Evolutionary conservation across 306 rosid genomes (phyloP).

Genomic region (Acmispon strigosus): DNA sequence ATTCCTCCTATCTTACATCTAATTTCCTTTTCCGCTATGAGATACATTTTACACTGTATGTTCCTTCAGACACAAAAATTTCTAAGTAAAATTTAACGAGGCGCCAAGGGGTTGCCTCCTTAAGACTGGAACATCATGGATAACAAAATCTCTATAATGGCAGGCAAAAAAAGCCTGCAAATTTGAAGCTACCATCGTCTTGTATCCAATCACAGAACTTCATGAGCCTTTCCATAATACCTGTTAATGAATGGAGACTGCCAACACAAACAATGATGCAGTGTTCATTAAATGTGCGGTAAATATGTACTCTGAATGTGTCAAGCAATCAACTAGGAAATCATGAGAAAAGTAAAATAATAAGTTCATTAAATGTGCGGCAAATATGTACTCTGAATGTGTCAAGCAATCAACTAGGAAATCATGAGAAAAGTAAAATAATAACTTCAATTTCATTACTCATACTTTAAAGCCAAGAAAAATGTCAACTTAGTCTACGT

Average conservation of each 20-base stretch:
- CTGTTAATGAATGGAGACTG: slow-evolving; percentile 74
- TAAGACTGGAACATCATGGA: neutral
- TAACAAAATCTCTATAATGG: neutral
- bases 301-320: neutral
- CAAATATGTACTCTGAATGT: neutral
- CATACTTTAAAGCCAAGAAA: neutral
- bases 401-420: neutral
- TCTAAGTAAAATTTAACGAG: neutral
- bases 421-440: neutral
- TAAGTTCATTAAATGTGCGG: neutral
- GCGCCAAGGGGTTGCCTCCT: slow-evolving; percentile 27
- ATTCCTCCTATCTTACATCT: slow-evolving; percentile 10
- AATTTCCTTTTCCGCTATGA: neutral
- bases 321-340: neutral
- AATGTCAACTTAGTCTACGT: neutral
- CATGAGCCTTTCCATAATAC: slow-evolving; percentile 73
- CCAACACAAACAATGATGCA: neutral
- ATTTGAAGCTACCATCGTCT: neutral
- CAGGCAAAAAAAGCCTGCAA: neutral
- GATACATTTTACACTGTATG: slow-evolving; percentile 24
- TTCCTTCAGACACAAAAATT: neutral
- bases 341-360: neutral
- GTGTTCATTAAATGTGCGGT: neutral
- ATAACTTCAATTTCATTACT: neutral
- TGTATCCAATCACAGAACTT: slow-evolving; percentile 38